Evolutionary conservation across 2,329 filamentous ascomycete genomes (phyloP).

Genomic region (Microsporum audouinii): DNA sequence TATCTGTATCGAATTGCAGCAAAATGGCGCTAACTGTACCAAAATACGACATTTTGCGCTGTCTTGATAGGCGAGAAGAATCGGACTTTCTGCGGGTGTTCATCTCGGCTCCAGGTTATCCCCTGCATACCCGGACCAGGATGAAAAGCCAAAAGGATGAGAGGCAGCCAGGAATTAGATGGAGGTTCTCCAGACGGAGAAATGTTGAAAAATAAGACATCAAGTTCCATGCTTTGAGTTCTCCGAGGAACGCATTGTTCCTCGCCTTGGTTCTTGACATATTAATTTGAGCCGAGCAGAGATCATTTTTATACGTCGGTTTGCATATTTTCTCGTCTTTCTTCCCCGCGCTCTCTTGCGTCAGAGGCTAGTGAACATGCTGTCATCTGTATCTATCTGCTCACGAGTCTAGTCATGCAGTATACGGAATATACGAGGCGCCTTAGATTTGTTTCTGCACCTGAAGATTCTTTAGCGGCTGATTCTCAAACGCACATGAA

Average conservation of each 20-base stretch:
- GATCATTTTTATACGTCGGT: too few species aligned
- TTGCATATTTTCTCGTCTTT: not conserved
- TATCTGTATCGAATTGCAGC: not conserved
- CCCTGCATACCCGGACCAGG: not conserved
- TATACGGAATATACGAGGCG: not conserved
- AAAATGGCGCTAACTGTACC: not conserved
- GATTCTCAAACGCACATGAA: not conserved
- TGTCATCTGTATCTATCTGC: not conserved
- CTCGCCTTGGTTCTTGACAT: not conserved
- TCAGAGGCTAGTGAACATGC: not conserved
- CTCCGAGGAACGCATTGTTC: not conserved
- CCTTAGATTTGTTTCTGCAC: not conserved
- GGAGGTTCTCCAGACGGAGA: not conserved
- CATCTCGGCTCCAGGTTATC: constrained; percentile 3
- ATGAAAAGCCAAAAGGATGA: not conserved
- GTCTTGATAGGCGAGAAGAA: not conserved
- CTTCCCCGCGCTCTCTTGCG: not conserved
- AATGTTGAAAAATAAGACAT: not conserved
- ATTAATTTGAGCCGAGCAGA: not conserved
- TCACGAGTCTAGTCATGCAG: not conserved
- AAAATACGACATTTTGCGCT: constrained; percentile 1
- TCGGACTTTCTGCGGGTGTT: constrained; percentile 1
- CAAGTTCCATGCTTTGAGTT: not conserved
- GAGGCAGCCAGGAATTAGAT: not conserved
- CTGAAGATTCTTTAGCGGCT: not conserved